Conservation (phyloP, 345 rosid genomes). For the Pugionium dolabratum region DNA sequence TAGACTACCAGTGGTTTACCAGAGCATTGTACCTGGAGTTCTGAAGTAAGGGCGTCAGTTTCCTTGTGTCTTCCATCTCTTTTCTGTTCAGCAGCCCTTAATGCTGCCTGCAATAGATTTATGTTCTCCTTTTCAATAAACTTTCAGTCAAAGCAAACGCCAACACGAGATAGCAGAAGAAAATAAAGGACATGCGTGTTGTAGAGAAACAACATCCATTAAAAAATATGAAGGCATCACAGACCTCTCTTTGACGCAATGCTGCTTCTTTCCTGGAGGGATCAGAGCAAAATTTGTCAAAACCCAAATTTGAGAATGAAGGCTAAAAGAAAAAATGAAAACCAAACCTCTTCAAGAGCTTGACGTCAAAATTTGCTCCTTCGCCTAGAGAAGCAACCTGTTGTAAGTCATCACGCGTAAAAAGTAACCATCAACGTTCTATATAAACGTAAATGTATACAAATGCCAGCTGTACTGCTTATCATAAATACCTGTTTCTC, state of each 20-base stretch:
- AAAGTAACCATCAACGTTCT: constrained; percentile 20
- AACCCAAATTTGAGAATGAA: constrained; percentile 3
- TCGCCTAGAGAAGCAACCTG: constrained; percentile 95
- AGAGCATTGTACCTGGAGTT: constrained; percentile 64
- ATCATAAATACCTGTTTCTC: constrained; percentile 79
- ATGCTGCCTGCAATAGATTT: constrained; percentile 64
- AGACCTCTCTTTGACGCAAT: constrained; percentile 84
- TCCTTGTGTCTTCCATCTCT: constrained; percentile 72
- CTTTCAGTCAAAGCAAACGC: not conserved
- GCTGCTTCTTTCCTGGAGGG: constrained; percentile 84
- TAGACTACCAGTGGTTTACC: constrained; percentile 18
- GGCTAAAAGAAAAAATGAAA: constrained; percentile 19
- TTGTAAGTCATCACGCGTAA: constrained; percentile 25
- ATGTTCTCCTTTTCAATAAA: constrained; percentile 19
- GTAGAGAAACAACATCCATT: constrained; percentile 1
- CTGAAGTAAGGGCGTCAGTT: constrained; percentile 60
- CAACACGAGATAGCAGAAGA: constrained; percentile 3
- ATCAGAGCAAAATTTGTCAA: constrained; percentile 1
- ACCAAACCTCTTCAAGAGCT: constrained; percentile 74
- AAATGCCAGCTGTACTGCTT: not conserved
- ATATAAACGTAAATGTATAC: not conserved
- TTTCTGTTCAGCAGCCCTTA: constrained; percentile 78
- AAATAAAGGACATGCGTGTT: not conserved
- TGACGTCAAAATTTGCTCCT: constrained; percentile 87
- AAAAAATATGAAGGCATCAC: constrained; percentile 12